These are phyloP conservation scores for Pythium aristosporum DNA, from an alignment of 352 stramenopile species.

Conservation along the genomic window DNA sequence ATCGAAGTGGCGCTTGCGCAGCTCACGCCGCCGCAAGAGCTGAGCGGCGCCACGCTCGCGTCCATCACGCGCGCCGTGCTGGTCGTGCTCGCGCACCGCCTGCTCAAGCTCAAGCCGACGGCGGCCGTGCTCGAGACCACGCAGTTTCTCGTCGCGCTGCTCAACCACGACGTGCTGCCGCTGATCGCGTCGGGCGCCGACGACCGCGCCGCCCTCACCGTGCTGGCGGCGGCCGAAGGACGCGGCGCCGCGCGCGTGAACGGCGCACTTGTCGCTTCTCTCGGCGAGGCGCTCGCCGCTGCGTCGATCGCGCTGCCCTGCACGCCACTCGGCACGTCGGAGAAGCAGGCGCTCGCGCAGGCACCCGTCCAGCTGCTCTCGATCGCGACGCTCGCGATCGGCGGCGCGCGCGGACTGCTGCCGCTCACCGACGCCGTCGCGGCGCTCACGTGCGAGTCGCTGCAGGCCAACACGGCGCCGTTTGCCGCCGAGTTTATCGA, in stretches of 20 bases:
- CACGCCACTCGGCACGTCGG: slow-evolving; percentile 33
- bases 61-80: slow-evolving; percentile 35
- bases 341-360: slow-evolving; percentile 41
- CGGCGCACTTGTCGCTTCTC: slow-evolving; percentile 1
- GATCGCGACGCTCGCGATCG: slow-evolving; percentile 49
- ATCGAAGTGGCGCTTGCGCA: slow-evolving; percentile 13
- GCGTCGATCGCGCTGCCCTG: slow-evolving; percentile 37
- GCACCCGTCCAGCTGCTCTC: slow-evolving; percentile 49
- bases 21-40: slow-evolving; percentile 6
- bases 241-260: slow-evolving; percentile 28
- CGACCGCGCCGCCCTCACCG: slow-evolving; percentile 27
- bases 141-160: slow-evolving; percentile 47
- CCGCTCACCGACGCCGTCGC: slow-evolving; percentile 73
- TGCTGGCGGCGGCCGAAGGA: slow-evolving; percentile 35
- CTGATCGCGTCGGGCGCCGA: slow-evolving; percentile 27
- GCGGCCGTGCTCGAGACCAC: slow-evolving; percentile 32
- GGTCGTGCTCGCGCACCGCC: slow-evolving; percentile 42
- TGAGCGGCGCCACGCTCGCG: slow-evolving; percentile 1
- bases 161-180: slow-evolving; percentile 60
- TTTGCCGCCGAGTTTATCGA: slow-evolving; percentile 89
- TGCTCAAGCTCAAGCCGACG: slow-evolving; percentile 42
- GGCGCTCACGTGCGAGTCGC: slow-evolving; percentile 80
- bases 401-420: slow-evolving; percentile 62
- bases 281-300: slow-evolving; percentile 29
- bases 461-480: slow-evolving; percentile 53